Evolutionary conservation across 768 basidiomycete species (phyloP).

Genomic region (Tylopilus subfusipes): DNA sequence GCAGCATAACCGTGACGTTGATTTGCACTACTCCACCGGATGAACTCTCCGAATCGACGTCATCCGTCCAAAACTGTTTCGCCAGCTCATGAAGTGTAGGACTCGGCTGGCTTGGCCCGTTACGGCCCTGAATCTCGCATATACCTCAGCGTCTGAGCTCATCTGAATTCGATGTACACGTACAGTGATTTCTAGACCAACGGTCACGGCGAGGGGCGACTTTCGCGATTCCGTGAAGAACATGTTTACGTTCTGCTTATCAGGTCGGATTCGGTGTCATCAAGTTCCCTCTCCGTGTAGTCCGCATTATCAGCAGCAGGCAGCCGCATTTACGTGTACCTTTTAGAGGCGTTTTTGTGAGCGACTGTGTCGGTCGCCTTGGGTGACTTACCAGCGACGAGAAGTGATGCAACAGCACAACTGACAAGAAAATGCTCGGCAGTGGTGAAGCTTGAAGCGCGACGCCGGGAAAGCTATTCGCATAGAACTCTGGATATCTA

Average conservation of each 20-base stretch:
- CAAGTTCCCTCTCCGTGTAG: background rate
- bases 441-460: background rate
- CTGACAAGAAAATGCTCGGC: background rate
- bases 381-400: background rate
- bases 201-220: background rate
- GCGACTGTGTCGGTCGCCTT: background rate
- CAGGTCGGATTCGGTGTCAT: background rate
- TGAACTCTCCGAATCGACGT: background rate
- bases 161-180: background rate
- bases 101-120: background rate
- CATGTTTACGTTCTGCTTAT: slow-evolving; percentile 1
- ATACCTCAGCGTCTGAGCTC: background rate
- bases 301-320: slow-evolving; percentile 1
- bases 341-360: background rate
- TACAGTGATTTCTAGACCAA: background rate
- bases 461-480: slow-evolving; percentile 19
- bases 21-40: background rate
- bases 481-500: background rate
- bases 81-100: background rate
- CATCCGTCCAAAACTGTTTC: background rate
- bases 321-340: background rate
- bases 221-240: too few species aligned
- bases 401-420: background rate
- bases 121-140: background rate
- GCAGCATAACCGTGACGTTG: background rate